These are phyloP conservation scores for Podospora sp. DNA, from an alignment of 495 filamentous ascomycete species.

Conservation along the genomic window DNA sequence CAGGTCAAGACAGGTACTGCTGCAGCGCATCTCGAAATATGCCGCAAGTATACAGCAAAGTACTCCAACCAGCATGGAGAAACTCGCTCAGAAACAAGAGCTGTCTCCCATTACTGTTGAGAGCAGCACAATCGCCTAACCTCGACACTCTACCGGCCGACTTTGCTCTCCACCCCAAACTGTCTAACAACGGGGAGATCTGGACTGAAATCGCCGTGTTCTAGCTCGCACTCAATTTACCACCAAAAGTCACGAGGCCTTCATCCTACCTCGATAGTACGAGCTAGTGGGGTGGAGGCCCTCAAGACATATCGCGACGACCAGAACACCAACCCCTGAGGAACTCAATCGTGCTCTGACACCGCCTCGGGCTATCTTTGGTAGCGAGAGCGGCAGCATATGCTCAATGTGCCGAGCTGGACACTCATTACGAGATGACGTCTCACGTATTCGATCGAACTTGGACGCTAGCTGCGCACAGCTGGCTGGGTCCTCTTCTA, in stretches of 20 bases:
- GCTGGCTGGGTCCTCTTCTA: background rate
- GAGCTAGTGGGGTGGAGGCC: background rate
- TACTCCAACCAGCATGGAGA: conserved; percentile 5
- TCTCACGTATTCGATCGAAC: conserved; percentile 24
- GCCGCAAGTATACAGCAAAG: too few relatives aligned
- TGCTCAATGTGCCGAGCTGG: background rate
- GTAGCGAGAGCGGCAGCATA: background rate
- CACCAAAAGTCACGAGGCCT: conserved; percentile 11
- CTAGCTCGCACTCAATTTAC: too few relatives aligned
- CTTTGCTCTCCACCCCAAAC: background rate
- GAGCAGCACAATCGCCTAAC: background rate
- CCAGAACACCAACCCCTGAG: background rate
- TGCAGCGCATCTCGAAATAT: background rate
- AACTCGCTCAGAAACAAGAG: background rate
- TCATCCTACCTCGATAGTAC: background rate
- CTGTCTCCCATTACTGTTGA: background rate
- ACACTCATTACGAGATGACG: conserved; percentile 23
- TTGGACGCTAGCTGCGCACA: background rate
- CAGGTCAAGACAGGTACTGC: background rate
- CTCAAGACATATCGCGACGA: background rate
- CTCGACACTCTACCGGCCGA: background rate
- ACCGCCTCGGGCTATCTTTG: background rate
- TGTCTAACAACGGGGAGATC: background rate
- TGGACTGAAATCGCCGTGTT: too few relatives aligned
- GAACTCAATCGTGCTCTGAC: background rate